phyloP scores from a whole-genome alignment of 1,284 basidiomycete species.

The Kwoniella shivajii region DNA sequence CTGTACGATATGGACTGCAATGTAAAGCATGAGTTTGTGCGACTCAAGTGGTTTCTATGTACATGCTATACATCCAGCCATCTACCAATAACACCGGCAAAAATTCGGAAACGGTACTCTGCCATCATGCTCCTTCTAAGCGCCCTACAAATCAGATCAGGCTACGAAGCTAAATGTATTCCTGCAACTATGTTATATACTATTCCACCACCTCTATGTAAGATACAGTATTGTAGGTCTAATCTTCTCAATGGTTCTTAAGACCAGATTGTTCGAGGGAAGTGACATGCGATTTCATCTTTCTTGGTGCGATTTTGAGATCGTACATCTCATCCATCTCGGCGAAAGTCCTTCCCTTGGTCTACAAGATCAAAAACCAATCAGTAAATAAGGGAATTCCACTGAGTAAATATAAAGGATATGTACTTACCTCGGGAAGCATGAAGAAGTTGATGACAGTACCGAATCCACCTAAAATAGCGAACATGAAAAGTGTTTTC shows the following conservation, averaged over 20 bases:
- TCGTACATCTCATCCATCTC: conserved; percentile 27
- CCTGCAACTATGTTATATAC: too few relatives aligned
- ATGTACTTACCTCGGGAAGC: conserved; percentile 17
- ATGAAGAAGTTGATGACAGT: conserved; percentile 26
- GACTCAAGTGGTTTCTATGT: too few relatives aligned
- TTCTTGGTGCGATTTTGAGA: conserved; percentile 13
- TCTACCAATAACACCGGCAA: too few relatives aligned
- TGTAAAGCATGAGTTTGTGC: too few relatives aligned
- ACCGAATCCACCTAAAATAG: conserved; percentile 16
- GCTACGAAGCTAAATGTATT: too few relatives aligned
- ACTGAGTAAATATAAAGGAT: not conserved
- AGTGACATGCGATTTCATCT: conserved; percentile 18
- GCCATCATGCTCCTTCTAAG: too few relatives aligned
- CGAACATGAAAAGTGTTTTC: conserved; percentile 24
- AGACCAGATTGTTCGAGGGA: not conserved
- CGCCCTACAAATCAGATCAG: too few relatives aligned
- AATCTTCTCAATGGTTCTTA: not conserved
- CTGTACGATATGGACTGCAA: too few relatives aligned
- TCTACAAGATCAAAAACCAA: not conserved
- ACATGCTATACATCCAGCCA: too few relatives aligned
- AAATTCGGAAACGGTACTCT: too few relatives aligned
- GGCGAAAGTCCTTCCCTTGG: conserved; percentile 18
- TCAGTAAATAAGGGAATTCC: not conserved
- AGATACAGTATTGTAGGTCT: too few relatives aligned
- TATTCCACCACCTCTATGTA: too few relatives aligned